These are phyloP conservation scores for Phytophthora fragariae DNA, from an alignment of 352 stramenopile species.

Conservation along the genomic window DNA sequence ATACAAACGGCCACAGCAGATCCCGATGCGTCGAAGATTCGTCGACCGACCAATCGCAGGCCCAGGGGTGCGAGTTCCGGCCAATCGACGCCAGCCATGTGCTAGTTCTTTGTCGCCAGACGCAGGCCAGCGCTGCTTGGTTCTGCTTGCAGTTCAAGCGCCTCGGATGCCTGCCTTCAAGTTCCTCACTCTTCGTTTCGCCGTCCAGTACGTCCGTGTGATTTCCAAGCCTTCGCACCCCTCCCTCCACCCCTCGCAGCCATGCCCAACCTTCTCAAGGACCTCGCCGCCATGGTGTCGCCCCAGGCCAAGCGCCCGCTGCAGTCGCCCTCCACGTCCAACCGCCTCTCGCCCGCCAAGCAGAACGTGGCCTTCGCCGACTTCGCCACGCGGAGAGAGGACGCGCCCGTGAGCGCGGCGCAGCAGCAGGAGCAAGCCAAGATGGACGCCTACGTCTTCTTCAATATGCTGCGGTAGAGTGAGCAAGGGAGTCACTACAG, in stretches of 20 bases:
- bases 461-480: conserved; percentile 52
- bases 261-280: conserved; percentile 61
- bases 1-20: neutral
- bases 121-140: conserved; percentile 12
- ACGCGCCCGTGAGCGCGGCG: conserved; percentile 25
- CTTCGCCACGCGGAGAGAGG: conserved; percentile 30
- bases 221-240: conserved; percentile 1
- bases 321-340: conserved; percentile 37
- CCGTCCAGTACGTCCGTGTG: conserved; percentile 42
- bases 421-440: conserved; percentile 49
- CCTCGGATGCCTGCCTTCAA: neutral
- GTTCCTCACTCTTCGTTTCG: conserved; percentile 31
- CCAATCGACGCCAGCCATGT: neutral
- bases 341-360: conserved; percentile 36
- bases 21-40: conserved; percentile 3
- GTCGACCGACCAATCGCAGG: neutral
- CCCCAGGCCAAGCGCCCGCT: conserved; percentile 44
- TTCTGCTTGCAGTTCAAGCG: conserved; percentile 17
- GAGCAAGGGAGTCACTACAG: neutral
- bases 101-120: neutral
- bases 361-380: conserved; percentile 37
- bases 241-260: neutral
- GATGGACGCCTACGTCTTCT: conserved; percentile 58
- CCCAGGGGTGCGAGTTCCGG: neutral
- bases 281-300: conserved; percentile 49